phyloP scores from a whole-genome alignment of 2,329 filamentous ascomycete genomes.

The Sporothrix globosa region DNA sequence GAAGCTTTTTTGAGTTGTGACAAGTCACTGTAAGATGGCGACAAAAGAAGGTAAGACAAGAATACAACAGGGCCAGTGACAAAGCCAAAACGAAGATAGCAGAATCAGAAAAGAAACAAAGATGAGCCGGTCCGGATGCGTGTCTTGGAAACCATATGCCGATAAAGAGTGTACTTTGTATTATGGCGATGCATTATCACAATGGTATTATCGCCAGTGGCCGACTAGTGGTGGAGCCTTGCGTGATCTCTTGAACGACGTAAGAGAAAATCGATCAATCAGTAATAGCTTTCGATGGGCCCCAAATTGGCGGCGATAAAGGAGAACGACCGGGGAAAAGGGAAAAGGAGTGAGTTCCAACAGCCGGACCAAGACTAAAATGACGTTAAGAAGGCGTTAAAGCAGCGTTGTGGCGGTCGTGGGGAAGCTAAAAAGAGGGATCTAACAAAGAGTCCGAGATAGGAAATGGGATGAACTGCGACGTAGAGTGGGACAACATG shows the following conservation, averaged over 20 bases:
- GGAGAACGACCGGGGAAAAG: background rate
- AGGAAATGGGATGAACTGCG: conserved; percentile 26
- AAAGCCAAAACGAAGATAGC: background rate
- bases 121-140: conserved; percentile 12
- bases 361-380: conserved; percentile 16
- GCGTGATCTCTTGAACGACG: conserved; percentile 15
- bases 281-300: conserved; percentile 22
- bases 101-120: background rate
- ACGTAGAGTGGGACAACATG: background rate
- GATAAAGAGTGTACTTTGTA: conserved; percentile 13
- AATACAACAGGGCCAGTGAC: no score
- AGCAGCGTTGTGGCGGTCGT: background rate
- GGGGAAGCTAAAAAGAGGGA: conserved; percentile 25
- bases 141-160: background rate
- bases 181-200: background rate
- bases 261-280: conserved; percentile 30
- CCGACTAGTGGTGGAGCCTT: background rate
- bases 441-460: conserved; percentile 29
- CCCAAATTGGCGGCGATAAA: background rate
- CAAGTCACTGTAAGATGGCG: conserved; percentile 8
- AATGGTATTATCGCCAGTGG: background rate
- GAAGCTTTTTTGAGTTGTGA: background rate
- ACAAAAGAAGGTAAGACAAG: background rate
- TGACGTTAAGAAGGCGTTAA: background rate
- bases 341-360: conserved; percentile 11